These are phyloP conservation scores for Gracilaria gracilis DNA, from an alignment of 23 red algal species.

Conservation along the genomic window DNA sequence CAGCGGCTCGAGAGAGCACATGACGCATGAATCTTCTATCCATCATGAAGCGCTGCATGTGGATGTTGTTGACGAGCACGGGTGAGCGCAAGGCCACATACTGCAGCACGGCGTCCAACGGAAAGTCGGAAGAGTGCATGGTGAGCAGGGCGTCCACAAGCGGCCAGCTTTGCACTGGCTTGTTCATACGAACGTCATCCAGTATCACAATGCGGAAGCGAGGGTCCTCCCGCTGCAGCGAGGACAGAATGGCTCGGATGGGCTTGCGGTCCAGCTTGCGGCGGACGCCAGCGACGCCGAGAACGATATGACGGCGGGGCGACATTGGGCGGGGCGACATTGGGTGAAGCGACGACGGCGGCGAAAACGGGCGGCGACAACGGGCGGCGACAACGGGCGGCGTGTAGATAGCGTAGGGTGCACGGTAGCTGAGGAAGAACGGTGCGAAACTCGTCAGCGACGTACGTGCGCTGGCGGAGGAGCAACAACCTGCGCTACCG, in stretches of 20 bases:
- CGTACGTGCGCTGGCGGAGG: too few relatives aligned
- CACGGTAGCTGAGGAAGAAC: too few relatives aligned
- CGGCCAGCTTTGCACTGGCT: slow-evolving; percentile 80
- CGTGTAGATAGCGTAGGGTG: too few relatives aligned
- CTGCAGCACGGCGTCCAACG: slow-evolving; percentile 71
- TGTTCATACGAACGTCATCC: slow-evolving; percentile 27
- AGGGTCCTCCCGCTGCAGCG: slow-evolving; percentile 18
- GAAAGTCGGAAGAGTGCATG: slow-evolving; percentile 85
- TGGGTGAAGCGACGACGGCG: too few relatives aligned
- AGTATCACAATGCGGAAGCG: slow-evolving; percentile 10
- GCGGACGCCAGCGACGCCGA: slow-evolving; percentile 53
- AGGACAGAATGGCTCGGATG: slow-evolving; percentile 55
- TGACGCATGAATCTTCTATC: slow-evolving; percentile 62
- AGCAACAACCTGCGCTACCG: too few relatives aligned
- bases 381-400: too few relatives aligned
- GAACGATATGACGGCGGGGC: slow-evolving; percentile 19
- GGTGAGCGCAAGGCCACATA: slow-evolving; percentile 85
- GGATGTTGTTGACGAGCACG: slow-evolving; percentile 75
- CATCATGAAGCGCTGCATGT: slow-evolving; percentile 69
- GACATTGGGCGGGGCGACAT: neutral
- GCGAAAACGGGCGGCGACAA: too few relatives aligned
- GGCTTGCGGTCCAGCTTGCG: slow-evolving; percentile 54
- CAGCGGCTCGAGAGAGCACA: slow-evolving; percentile 52
- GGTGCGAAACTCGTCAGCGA: too few relatives aligned
- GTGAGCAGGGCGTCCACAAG: slow-evolving; percentile 74